Conservation (phyloP, 805 yeast species). For the Saturnispora saitoi region DNA sequence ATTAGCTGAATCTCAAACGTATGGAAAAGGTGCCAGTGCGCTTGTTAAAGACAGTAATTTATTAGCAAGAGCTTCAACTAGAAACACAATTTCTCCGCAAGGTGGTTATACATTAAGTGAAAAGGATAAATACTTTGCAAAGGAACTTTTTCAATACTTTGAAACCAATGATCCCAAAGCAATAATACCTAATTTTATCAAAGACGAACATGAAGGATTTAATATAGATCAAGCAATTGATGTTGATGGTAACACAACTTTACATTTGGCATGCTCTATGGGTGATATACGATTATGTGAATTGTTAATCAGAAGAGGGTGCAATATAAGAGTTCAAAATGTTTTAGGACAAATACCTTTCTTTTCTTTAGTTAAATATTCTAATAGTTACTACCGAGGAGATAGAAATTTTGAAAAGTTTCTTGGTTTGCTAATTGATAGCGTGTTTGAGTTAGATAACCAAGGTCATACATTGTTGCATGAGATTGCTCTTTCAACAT, state of each 20-base stretch:
- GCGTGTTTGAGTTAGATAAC: conserved; percentile 69
- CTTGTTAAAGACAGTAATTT: conserved; percentile 3
- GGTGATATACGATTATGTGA: conserved; percentile 76
- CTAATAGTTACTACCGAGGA: conserved; percentile 68
- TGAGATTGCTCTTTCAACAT: conserved; percentile 67
- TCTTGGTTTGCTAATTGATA: conserved; percentile 65
- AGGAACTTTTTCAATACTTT: conserved; percentile 43
- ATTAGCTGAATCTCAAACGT: conserved; percentile 15
- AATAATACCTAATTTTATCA: conserved; percentile 48
- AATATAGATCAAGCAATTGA: conserved; percentile 77
- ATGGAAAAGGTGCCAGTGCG: conserved; percentile 11
- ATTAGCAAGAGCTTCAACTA: background rate
- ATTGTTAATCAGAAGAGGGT: conserved; percentile 66
- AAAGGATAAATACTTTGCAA: conserved; percentile 26
- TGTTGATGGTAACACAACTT: conserved; percentile 88
- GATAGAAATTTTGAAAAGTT: conserved; percentile 66
- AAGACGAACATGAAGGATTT: conserved; percentile 52
- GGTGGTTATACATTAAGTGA: conserved; percentile 2
- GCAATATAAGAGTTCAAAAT: conserved; percentile 52
- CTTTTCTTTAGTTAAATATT: conserved; percentile 75
- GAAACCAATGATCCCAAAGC: conserved; percentile 37
- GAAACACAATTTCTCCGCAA: background rate
- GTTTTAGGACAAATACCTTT: conserved; percentile 80
- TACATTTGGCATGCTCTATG: conserved; percentile 98
- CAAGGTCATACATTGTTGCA: conserved; percentile 75